phyloP scores from a whole-genome alignment of 2,329 filamentous ascomycete genomes.

The Xylariales sp. region DNA sequence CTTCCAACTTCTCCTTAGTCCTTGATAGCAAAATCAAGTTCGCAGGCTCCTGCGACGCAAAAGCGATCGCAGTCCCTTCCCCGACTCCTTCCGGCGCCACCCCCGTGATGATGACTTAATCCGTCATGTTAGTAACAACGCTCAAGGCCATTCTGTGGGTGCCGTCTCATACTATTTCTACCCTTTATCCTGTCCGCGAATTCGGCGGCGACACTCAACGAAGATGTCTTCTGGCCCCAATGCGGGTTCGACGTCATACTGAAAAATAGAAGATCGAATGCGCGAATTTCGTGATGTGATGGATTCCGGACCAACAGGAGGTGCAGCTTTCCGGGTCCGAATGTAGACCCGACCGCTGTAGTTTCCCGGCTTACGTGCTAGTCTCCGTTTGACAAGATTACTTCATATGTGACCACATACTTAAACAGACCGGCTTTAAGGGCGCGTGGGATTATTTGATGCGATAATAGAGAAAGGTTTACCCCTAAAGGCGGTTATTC shows the following conservation, averaged over 20 bases:
- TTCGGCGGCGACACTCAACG: constrained; percentile 50
- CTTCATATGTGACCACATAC: background rate
- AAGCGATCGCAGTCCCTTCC: constrained; percentile 54
- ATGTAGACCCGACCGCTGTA: background rate
- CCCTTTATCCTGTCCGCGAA: constrained; percentile 46
- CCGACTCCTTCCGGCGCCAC: constrained; percentile 57
- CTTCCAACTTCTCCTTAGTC: constrained; percentile 56
- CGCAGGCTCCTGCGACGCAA: constrained; percentile 58
- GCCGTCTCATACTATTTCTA: constrained; percentile 43
- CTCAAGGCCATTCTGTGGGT: constrained; percentile 33
- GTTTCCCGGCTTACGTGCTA: background rate
- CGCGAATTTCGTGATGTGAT: background rate
- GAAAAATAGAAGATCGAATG: background rate
- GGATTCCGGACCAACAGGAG: background rate
- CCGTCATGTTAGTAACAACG: constrained; percentile 13
- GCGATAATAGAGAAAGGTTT: background rate
- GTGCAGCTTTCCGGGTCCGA: background rate
- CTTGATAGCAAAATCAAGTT: constrained; percentile 60
- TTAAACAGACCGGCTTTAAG: background rate
- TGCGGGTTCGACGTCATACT: constrained; percentile 47
- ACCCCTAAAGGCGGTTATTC: background rate
- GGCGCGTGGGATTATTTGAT: constrained; percentile 6
- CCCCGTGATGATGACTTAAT: constrained; percentile 56
- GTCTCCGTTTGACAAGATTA: background rate
- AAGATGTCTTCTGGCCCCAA: constrained; percentile 51